Base-by-base conservation (phyloP, 2,329 filamentous ascomycete species). In the Trichoderma sp. region DNA sequence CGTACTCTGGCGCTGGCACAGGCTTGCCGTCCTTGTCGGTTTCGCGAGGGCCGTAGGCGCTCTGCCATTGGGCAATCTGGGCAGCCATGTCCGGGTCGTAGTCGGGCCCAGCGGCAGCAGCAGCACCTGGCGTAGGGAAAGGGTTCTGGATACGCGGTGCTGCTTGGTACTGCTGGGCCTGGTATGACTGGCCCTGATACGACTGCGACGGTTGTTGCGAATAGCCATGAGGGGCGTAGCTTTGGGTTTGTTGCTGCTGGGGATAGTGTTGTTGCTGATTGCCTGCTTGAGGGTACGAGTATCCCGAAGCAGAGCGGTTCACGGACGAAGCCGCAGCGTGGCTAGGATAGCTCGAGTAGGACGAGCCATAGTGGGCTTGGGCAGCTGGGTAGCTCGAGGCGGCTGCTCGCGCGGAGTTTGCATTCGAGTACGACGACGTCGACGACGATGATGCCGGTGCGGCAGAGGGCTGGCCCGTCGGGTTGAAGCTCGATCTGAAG, bases 11-110 rank as follows among this genome's bases (percentile, higher is more conserved):
- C 45, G 80, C 71, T 9, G 80, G 72, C 62, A 81, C 71, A 33
- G 80, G 77, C 29, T 82, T 83, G 74, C 87, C 74, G 81, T 83
- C 69, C 78, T 80, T 81, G 77, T 79, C 79, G 53, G 83, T 79
- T 67, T 93, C 92, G 79, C 90, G 92, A 67, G 88, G 89, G 77
- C 91, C 90, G 84, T 98, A 98, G 31, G 95, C 94, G 84, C 93
- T 96, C 84, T 97, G 95, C 95, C 96, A 98, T 84, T 97, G 94
- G 66, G 95, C 95, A 77, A 98, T 95, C 83, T 97, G 94, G 35
- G 94, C 95, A 75, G 97, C 95, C 87, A 94, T 93, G 79, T 98
- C 95, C 3, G 94, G 91, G 80, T 98, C 89, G 81, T 88, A 90
- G 78, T 88, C 78, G 83, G 85, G 76, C 79, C 80, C 74, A 24